Percentiles rank a stretch among this genome's conserved stretches.
phyloP scores from a whole-genome alignment of 768 basidiomycete species.

The Hygrophorus russula region DNA sequence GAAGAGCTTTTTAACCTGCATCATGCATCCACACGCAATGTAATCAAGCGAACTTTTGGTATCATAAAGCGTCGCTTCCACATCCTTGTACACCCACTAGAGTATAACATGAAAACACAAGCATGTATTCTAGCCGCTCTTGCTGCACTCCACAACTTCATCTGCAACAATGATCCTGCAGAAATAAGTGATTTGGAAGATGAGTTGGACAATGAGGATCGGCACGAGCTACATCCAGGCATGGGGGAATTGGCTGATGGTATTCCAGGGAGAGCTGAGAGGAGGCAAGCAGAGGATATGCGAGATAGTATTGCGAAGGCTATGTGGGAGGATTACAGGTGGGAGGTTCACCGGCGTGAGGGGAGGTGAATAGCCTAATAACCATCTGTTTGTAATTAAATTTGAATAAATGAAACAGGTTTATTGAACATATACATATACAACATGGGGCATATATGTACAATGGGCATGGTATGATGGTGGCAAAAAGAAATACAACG shows the following conservation, averaged over 20 bases:
- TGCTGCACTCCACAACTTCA: conserved; percentile 22
- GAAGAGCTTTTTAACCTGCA: conserved; percentile 26
- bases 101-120: conserved; percentile 17
- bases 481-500: too few species aligned
- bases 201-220: conserved; percentile 8
- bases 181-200: conserved; percentile 12
- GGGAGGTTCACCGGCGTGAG: too few species aligned
- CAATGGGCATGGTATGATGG: too few species aligned
- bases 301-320: conserved; percentile 18
- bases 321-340: conserved; percentile 21
- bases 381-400: too few species aligned
- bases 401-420: too few species aligned
- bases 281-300: conserved; percentile 6
- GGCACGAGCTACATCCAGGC: background rate
- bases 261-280: conserved; percentile 4
- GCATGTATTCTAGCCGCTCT: conserved; percentile 17
- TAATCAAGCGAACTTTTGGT: conserved; percentile 28
- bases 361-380: too few species aligned
- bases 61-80: conserved; percentile 15
- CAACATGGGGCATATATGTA: too few species aligned
- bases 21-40: conserved; percentile 22
- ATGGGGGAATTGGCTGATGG: conserved; percentile 4
- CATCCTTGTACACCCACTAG: conserved; percentile 12
- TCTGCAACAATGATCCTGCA: conserved; percentile 17
- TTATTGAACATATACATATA: too few species aligned